Percentiles rank a stretch among this genome's conserved stretches.
Evolutionary conservation across 345 rosid species (phyloP).

Genomic region (Nephelium lappaceum): DNA sequence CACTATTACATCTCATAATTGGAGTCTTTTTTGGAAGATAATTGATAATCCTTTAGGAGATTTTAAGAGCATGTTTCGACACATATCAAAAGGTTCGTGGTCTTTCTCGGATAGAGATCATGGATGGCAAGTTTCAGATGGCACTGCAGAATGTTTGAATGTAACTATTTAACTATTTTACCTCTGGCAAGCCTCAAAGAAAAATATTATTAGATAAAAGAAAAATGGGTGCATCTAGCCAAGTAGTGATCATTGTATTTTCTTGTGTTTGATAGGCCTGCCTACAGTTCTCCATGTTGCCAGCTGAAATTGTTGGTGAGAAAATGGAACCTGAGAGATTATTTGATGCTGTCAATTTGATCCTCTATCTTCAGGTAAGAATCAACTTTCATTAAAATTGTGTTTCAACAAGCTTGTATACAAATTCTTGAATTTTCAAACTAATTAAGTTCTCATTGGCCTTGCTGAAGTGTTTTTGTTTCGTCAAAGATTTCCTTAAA

Average conservation of each 20-base stretch:
- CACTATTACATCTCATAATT: no score
- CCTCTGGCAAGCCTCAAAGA: no score
- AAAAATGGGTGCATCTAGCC: background rate
- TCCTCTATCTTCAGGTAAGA: conserved; percentile 56
- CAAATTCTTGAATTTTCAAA: no score
- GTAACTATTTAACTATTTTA: background rate
- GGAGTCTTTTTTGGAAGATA: conserved; percentile 18
- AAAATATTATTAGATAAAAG: no score
- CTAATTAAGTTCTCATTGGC: no score
- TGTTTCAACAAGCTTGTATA: background rate
- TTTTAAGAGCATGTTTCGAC: conserved; percentile 38
- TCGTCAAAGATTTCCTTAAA: no score
- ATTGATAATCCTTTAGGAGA: conserved; percentile 49
- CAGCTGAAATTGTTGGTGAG: conserved; percentile 53
- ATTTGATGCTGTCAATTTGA: conserved; percentile 54
- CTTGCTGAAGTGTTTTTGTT: no score
- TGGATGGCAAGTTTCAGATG: conserved; percentile 55
- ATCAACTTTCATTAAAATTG: no score
- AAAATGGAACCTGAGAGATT: conserved; percentile 42
- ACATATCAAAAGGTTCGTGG: conserved; percentile 52
- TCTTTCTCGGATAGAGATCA: conserved; percentile 56
- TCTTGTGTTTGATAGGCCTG: conserved; percentile 34
- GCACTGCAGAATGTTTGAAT: conserved; percentile 51
- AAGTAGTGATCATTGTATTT: background rate
- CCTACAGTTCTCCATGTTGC: conserved; percentile 43